Evolutionary conservation across 257 asterid species (phyloP).

Genomic region (Rauvolfia tetraphylla): DNA sequence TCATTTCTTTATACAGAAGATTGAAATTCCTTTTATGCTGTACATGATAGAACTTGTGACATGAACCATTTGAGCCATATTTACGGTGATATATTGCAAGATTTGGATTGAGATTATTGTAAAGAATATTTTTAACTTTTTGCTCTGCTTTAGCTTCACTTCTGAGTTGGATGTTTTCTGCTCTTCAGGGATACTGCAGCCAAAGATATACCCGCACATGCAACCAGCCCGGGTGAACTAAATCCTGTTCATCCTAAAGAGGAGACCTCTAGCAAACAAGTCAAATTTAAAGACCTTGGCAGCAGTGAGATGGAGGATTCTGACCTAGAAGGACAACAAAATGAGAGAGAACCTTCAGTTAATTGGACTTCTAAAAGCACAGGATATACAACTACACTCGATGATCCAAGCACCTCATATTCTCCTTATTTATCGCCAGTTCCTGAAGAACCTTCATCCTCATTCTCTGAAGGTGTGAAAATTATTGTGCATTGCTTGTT

Average conservation of each 20-base stretch:
- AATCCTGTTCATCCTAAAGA: conserved; percentile 42
- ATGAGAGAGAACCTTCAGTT: conserved; percentile 53
- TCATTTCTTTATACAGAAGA: neutral
- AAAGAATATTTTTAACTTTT: conserved; percentile 1
- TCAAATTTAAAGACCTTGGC: conserved; percentile 78
- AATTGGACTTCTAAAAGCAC: conserved; percentile 57
- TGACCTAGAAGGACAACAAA: conserved; percentile 51
- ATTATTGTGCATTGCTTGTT: conserved; percentile 15
- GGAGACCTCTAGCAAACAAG: conserved; percentile 62
- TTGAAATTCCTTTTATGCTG: neutral
- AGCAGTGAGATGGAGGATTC: conserved; percentile 68
- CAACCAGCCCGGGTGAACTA: conserved; percentile 38
- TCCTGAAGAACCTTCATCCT: conserved; percentile 90
- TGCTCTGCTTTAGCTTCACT: conserved; percentile 13
- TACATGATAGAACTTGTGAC: neutral
- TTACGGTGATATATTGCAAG: neutral
- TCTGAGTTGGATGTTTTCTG: conserved; percentile 15
- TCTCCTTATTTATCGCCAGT: conserved; percentile 87
- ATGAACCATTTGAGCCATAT: neutral
- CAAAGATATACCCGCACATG: conserved; percentile 46
- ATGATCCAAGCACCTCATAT: conserved; percentile 82
- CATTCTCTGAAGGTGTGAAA: conserved; percentile 82
- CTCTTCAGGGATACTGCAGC: conserved; percentile 47
- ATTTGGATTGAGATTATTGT: neutral
- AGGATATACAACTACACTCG: conserved; percentile 41